Evolutionary conservation across 2,329 filamentous ascomycete genomes (phyloP).

Genomic region (Pestalotiopsis fici): DNA sequence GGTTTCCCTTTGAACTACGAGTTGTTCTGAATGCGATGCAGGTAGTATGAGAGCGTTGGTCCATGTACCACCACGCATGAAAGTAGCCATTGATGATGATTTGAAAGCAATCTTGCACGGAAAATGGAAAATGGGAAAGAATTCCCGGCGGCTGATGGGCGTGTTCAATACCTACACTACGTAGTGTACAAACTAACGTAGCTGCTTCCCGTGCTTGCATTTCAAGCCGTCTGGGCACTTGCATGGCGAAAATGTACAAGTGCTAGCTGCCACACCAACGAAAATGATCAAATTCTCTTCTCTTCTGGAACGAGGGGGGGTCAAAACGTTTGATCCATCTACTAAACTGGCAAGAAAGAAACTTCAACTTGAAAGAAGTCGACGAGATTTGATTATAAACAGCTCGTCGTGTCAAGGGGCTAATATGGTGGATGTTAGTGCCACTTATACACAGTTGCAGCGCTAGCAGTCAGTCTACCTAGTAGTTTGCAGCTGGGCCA

Average conservation of each 20-base stretch:
- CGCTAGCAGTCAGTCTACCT: neutral
- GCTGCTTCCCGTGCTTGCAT: neutral
- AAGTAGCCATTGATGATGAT: neutral
- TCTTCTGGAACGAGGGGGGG: neutral
- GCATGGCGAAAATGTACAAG: neutral
- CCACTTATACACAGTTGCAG: neutral
- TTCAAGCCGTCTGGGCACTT: neutral
- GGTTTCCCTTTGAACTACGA: neutral
- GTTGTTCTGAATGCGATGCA: neutral
- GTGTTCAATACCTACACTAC: neutral
- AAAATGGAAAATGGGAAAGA: neutral
- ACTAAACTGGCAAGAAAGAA: neutral
- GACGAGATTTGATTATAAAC: neutral
- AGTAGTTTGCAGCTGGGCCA: neutral
- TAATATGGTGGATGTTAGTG: neutral
- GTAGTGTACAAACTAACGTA: too few relatives aligned
- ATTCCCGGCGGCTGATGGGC: neutral
- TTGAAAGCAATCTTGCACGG: neutral
- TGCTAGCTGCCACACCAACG: neutral
- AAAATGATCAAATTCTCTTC: neutral
- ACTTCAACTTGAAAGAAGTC: neutral
- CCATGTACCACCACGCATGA: neutral
- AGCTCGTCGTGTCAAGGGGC: neutral
- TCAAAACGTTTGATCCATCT: neutral
- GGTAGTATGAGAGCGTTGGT: too few relatives aligned